Conservation (phyloP, 2,329 filamentous ascomycete species). For the Lecanicillium sp. region DNA sequence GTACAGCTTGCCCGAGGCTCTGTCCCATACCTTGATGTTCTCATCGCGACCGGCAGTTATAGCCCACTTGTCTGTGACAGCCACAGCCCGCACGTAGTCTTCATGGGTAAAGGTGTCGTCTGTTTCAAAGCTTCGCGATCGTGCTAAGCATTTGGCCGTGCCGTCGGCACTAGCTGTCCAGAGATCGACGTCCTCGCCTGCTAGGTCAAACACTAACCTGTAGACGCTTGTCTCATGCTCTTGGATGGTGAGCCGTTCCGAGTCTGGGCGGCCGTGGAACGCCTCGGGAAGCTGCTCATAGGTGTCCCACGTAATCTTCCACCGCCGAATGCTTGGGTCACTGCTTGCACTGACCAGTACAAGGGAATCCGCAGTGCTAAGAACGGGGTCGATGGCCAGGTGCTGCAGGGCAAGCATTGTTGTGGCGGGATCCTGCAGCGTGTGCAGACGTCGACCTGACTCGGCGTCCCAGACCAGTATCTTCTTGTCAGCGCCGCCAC, state of each 20-base stretch:
- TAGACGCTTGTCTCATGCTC: conserved; percentile 91
- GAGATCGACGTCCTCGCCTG: conserved; percentile 58
- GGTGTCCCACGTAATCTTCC: conserved; percentile 50
- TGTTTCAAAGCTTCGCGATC: conserved; percentile 58
- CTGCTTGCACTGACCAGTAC: conserved; percentile 74
- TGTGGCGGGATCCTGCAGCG: conserved; percentile 64
- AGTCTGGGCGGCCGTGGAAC: conserved; percentile 30
- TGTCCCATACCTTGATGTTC: conserved; percentile 84
- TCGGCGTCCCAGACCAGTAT: conserved; percentile 76
- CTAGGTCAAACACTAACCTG: conserved; percentile 62
- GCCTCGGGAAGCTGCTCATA: conserved; percentile 48
- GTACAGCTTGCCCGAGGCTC: conserved; percentile 61
- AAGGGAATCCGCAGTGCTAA: conserved; percentile 40
- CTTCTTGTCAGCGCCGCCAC: conserved; percentile 70
- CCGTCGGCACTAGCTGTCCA: conserved; percentile 95
- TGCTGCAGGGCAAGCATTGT: conserved; percentile 73
- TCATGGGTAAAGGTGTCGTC: conserved; percentile 73
- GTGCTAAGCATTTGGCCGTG: conserved; percentile 70
- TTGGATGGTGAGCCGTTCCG: conserved; percentile 48
- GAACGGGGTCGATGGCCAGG: conserved; percentile 64
- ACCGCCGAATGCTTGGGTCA: conserved; percentile 71
- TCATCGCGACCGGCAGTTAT: conserved; percentile 88
- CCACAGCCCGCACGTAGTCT: conserved; percentile 82
- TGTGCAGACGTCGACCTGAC: conserved; percentile 62
- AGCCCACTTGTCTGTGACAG: conserved; percentile 68